Evolutionary conservation across 805 yeast species (phyloP), one percentile per base, ranked within the genome.

Genomic region (Candida morakotiae): DNA sequence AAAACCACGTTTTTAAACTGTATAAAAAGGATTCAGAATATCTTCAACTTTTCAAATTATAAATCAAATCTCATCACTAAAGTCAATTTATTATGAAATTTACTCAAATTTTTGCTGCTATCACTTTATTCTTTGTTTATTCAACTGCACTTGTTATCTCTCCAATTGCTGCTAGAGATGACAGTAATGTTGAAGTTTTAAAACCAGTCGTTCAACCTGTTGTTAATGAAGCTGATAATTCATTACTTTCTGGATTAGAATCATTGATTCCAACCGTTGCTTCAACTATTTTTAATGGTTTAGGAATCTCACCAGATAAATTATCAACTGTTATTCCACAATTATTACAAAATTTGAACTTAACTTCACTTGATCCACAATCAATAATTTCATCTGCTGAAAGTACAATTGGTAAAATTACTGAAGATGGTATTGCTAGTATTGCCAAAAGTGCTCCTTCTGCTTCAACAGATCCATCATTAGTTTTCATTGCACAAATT

Each of bases 211-310:
- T 7, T 21, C 9, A 7, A 9, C 23, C 23, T 7, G 8, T 16
- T 14, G n/a, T 30, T 13, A 25, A 30, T 20, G 25, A 14, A 5
- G 17, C 17, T 7, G n/a, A 30, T 22, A 13, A 8, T 21, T 7
- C 24, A 8, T 30, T 30, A n/a, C 25, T 30, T 30, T 25, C 18
- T 10, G 21, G 25, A n/a, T 14, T 30, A 19, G 33, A 30, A 30
- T 16, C 6, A n/a, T 10, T 32, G 10, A 32, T 32, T 23, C 35
- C 35, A 4, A 19, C 13, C 11, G 22, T 32, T 20, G 28, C 23
- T 32, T 16, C 28, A 23, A 32, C 20, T 23, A 17, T 32, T 17
- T 23, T 32, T 22, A 16, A 24, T 15, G 19, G 14, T 23, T 16
- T 22, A 6, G 28, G 28, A 4, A 9, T 4, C 10, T 8, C 28